Percentiles rank a stretch among this genome's conserved stretches.
Conservation (phyloP, 768 basidiomycete genomes). For the Gelatoporia subvermispora region DNA sequence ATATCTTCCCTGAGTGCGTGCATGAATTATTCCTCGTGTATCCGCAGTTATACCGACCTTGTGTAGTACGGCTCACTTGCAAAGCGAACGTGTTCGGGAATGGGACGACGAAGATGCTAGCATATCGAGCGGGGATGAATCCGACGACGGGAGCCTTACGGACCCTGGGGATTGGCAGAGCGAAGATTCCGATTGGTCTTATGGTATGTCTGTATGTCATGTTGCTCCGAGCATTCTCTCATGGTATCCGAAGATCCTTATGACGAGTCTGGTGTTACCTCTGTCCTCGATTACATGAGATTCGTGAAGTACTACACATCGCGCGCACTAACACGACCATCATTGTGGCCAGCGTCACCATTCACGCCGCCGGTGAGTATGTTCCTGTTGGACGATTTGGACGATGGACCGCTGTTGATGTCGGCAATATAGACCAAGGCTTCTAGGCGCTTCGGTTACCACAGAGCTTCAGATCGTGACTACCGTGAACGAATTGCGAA, state of each 20-base stretch:
- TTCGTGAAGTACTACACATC: slow-evolving; percentile 45
- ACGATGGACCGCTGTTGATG: not conserved
- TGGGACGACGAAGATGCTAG: slow-evolving; percentile 41
- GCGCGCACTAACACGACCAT: slow-evolving; percentile 28
- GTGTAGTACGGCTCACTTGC: slow-evolving; percentile 48
- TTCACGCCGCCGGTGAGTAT: slow-evolving; percentile 26
- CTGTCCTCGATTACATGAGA: slow-evolving; percentile 35
- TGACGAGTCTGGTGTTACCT: not conserved
- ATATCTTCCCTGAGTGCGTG: slow-evolving; percentile 66
- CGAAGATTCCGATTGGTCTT: slow-evolving; percentile 41
- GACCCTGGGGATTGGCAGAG: slow-evolving; percentile 38
- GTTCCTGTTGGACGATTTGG: not conserved
- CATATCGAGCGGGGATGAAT: slow-evolving; percentile 71
- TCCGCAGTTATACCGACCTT: not conserved
- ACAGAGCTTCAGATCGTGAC: no score
- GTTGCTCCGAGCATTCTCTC: no score
- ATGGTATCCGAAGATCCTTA: not conserved
- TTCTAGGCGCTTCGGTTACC: no score
- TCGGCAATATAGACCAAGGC: no score
- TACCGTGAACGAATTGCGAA: no score
- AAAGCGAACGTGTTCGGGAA: slow-evolving; percentile 29
- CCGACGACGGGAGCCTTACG: slow-evolving; percentile 68
- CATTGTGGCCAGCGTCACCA: slow-evolving; percentile 43
- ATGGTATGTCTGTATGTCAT: slow-evolving; percentile 30
- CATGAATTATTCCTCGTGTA: not conserved